Conservation (phyloP, 1,284 basidiomycete species). For the Termitomyces sp. region DNA sequence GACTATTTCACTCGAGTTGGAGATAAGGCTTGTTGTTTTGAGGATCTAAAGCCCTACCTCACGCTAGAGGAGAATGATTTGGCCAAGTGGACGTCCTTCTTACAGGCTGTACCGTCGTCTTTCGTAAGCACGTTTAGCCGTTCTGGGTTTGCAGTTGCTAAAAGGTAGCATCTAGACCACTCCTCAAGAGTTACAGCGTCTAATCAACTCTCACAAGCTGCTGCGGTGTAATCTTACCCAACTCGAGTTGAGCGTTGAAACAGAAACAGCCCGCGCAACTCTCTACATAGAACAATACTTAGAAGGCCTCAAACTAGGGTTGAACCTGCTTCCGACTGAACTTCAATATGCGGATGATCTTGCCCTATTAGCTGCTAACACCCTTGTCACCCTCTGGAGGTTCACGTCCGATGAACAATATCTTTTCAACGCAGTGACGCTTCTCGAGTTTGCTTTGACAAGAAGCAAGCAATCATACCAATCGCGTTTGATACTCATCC, state of each 20-base stretch:
- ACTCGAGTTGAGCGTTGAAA: constrained; percentile 46
- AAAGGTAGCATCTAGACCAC: constrained; percentile 34
- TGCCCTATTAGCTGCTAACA: constrained; percentile 67
- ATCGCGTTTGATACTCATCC: constrained; percentile 67
- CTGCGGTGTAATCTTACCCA: constrained; percentile 51
- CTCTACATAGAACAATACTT: constrained; percentile 59
- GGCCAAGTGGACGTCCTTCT: constrained; percentile 49
- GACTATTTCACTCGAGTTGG: constrained; percentile 72
- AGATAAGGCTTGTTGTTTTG: constrained; percentile 80
- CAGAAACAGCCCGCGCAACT: constrained; percentile 47
- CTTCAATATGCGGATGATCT: constrained; percentile 87
- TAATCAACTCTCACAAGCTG: constrained; percentile 72
- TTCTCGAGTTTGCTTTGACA: constrained; percentile 70
- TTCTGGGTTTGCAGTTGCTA: background rate
- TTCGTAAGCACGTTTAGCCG: constrained; percentile 37
- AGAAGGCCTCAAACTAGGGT: constrained; percentile 60
- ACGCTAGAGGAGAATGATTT: constrained; percentile 42
- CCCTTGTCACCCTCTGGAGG: constrained; percentile 61
- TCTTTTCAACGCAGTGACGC: constrained; percentile 55
- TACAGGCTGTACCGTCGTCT: constrained; percentile 40
- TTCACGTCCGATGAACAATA: constrained; percentile 48
- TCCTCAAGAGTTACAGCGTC: constrained; percentile 44
- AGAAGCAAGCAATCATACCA: constrained; percentile 76
- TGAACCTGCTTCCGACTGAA: constrained; percentile 66
- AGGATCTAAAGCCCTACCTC: constrained; percentile 73